These are phyloP conservation scores for Paecilomyces variotii DNA, from an alignment of 2,329 filamentous ascomycete species.

Conservation along the genomic window DNA sequence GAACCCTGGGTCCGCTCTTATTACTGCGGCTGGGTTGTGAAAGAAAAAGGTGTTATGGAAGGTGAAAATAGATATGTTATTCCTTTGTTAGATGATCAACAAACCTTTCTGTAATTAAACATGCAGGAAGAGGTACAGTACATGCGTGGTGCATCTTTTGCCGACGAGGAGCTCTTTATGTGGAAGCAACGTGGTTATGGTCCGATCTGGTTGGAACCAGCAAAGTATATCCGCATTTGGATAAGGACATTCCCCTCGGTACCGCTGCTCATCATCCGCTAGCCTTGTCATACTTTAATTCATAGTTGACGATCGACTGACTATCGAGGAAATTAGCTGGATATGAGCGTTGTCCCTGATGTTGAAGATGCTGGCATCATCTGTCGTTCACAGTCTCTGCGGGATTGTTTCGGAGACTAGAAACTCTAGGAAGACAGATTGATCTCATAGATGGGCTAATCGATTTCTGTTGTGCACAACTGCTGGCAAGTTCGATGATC, in stretches of 20 bases:
- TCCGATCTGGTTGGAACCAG: background rate
- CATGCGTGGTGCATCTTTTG: background rate
- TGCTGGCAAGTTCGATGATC: background rate
- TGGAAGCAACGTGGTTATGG: background rate
- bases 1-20: background rate
- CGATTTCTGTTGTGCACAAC: background rate
- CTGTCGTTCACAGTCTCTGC: background rate
- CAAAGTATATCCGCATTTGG: background rate
- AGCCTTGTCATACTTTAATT: background rate
- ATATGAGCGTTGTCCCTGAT: background rate
- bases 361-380: background rate
- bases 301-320: background rate
- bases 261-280: background rate
- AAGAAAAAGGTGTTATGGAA: background rate
- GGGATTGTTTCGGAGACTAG: background rate
- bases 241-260: background rate
- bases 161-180: background rate
- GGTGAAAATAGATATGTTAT: background rate
- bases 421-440: background rate
- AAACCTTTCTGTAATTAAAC: background rate
- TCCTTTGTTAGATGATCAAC: background rate
- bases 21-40: background rate
- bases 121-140: background rate
- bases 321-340: background rate
- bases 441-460: background rate